A percentile compares a stretch with the other conserved stretches of the same genome.
phyloP scores from a whole-genome alignment of 139 green algal species.

The Eudorina sp. region DNA sequence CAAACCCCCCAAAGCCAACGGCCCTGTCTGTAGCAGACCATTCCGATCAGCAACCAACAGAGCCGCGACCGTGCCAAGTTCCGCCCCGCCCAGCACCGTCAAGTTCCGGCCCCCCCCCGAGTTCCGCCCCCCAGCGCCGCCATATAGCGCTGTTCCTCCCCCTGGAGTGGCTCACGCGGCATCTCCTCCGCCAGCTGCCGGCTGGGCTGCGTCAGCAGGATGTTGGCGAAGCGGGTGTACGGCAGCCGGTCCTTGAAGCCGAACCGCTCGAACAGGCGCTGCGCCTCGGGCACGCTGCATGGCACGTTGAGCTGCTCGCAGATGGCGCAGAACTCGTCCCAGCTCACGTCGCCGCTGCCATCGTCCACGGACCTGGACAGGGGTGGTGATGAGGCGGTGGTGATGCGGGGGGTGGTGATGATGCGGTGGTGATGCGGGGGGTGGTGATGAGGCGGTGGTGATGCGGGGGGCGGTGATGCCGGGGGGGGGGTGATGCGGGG shows the following conservation, averaged over 20 bases:
- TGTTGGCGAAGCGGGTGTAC: constrained; percentile 66
- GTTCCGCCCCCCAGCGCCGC: too few species aligned
- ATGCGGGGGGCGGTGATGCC: not conserved
- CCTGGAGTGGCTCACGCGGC: constrained; percentile 62
- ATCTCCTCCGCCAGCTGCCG: constrained; percentile 68
- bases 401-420: too few species aligned
- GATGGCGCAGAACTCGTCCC: constrained; percentile 62
- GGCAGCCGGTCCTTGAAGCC: constrained; percentile 68
- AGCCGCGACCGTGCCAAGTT: too few species aligned
- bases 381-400: too few species aligned
- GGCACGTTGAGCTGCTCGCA: constrained; percentile 43
- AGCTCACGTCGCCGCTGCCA: constrained; percentile 68
- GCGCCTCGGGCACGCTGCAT: constrained; percentile 49
- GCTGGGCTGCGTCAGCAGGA: constrained; percentile 68
- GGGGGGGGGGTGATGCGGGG: not conserved
- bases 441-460: not conserved
- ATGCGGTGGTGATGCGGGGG: not conserved
- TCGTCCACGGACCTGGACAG: constrained; percentile 70
- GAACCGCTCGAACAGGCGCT: constrained; percentile 61
- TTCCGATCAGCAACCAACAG: not conserved
- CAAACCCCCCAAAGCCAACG: not conserved
- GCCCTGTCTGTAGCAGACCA: not conserved
- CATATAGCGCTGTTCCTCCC: too few species aligned
- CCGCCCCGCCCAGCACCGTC: too few species aligned
- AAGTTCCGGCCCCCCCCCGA: too few species aligned